These are phyloP conservation scores for Favolaschia claudopus DNA, from an alignment of 768 basidiomycete species.

Conservation along the genomic window DNA sequence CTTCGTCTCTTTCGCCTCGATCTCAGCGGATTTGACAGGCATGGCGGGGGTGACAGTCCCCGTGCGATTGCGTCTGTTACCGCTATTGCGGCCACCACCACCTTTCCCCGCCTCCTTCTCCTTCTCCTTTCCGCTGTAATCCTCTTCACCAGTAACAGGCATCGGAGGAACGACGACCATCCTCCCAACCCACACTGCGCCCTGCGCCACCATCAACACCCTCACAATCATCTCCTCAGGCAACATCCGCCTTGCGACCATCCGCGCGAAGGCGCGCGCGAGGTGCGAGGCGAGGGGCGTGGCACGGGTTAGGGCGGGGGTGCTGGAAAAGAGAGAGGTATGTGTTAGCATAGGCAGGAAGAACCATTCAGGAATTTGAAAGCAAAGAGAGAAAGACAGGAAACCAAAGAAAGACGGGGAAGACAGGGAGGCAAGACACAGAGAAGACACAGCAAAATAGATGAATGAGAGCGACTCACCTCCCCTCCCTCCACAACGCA, in stretches of 20 bases:
- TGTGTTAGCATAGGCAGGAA: background rate
- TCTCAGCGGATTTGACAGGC: background rate
- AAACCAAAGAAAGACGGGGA: background rate
- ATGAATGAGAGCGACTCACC: conserved; percentile 23
- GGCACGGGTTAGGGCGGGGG: background rate
- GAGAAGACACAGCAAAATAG: background rate
- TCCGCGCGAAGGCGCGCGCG: conserved; percentile 16
- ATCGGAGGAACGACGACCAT: background rate
- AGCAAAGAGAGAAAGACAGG: too few species aligned
- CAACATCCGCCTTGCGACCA: conserved; percentile 20
- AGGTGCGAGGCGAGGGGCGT: conserved; percentile 11
- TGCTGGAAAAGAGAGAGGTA: background rate
- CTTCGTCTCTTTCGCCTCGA: background rate
- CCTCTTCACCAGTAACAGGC: background rate
- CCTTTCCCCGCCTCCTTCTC: conserved; percentile 11
- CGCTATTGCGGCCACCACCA: too few species aligned
- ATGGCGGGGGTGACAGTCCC: background rate
- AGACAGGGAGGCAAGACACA: background rate
- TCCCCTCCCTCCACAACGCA: conserved; percentile 65
- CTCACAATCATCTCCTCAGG: conserved; percentile 28
- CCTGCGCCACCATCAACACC: conserved; percentile 19
- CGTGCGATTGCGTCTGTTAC: background rate
- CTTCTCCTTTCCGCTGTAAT: background rate
- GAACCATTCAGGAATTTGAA: background rate
- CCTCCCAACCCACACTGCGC: conserved; percentile 22